Evolutionary conservation across 2,329 filamentous ascomycete genomes (phyloP).

Genomic region (Epichloe glyceriae): DNA sequence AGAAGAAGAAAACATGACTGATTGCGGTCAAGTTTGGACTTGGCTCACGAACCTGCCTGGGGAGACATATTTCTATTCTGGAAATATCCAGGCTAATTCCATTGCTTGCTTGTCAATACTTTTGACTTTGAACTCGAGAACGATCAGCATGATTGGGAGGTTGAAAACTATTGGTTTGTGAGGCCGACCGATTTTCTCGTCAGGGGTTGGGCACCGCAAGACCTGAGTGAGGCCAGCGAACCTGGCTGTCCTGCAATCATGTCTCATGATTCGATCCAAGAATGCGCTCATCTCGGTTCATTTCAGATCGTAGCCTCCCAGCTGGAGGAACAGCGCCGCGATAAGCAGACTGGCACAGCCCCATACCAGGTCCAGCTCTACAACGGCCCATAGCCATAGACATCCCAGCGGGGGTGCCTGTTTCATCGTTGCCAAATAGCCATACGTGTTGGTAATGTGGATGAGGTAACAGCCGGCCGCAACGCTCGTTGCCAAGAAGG

Average conservation of each 20-base stretch:
- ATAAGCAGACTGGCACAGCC: slow-evolving; percentile 43
- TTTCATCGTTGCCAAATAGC: slow-evolving; percentile 86
- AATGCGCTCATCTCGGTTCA: slow-evolving; percentile 5
- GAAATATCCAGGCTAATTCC: slow-evolving; percentile 31
- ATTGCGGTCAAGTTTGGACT: not conserved
- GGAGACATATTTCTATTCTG: slow-evolving; percentile 25
- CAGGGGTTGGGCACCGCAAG: too few species aligned
- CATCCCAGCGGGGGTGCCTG: slow-evolving; percentile 78
- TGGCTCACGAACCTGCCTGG: not conserved
- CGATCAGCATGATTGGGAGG: not conserved
- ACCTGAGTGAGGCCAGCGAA: too few species aligned
- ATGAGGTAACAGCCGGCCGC: slow-evolving; percentile 66
- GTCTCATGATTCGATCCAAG: too few species aligned
- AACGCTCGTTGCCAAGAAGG: slow-evolving; percentile 53
- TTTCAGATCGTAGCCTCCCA: slow-evolving; percentile 34
- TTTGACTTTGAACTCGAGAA: slow-evolving; percentile 20
- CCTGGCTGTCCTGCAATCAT: too few species aligned
- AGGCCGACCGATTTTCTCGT: too few species aligned
- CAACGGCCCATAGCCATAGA: slow-evolving; percentile 83
- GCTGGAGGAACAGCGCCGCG: slow-evolving; percentile 32
- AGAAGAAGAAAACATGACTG: not conserved
- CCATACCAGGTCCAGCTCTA: slow-evolving; percentile 65
- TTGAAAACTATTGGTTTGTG: too few species aligned
- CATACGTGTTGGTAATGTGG: slow-evolving; percentile 62
- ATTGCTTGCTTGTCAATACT: slow-evolving; percentile 16